Percentiles rank a stretch among this genome's conserved stretches.
These are phyloP conservation scores for Chiua virens DNA, from an alignment of 768 basidiomycete species.

Conservation along the genomic window DNA sequence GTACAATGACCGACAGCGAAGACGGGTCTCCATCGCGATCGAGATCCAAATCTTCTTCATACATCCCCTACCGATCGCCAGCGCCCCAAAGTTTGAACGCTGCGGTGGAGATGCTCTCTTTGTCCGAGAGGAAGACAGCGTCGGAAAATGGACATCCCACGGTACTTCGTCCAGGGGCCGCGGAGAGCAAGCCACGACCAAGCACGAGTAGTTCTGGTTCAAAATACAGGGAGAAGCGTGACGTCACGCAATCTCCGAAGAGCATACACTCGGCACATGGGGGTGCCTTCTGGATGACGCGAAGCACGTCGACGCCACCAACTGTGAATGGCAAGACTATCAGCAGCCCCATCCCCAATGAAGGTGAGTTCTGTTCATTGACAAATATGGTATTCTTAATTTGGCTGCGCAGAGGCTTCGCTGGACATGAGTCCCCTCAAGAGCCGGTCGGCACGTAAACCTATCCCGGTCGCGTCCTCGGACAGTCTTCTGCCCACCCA, in stretches of 20 bases:
- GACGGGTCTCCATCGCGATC: conserved; percentile 45
- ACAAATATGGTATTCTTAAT: background rate
- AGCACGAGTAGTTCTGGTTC: conserved; percentile 31
- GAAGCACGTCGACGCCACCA: conserved; percentile 38
- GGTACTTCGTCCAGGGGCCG: conserved; percentile 13
- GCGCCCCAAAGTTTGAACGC: conserved; percentile 72
- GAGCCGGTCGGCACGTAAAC: conserved; percentile 57
- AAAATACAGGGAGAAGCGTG: conserved; percentile 31
- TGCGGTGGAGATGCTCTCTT: conserved; percentile 61
- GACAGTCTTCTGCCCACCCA: conserved; percentile 21
- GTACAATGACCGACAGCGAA: conserved; percentile 28
- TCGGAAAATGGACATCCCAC: conserved; percentile 29
- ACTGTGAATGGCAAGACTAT: conserved; percentile 64
- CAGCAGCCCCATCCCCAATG: conserved; percentile 67
- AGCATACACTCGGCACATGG: conserved; percentile 40
- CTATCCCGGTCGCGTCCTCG: conserved; percentile 56
- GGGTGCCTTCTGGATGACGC: conserved; percentile 33
- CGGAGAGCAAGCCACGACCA: conserved; percentile 31
- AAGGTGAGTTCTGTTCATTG: conserved; percentile 43
- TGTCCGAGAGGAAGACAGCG: conserved; percentile 29
- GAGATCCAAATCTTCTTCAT: conserved; percentile 54
- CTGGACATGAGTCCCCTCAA: conserved; percentile 75
- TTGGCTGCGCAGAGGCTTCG: conserved; percentile 51
- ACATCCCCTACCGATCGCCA: conserved; percentile 53
- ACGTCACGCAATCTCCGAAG: conserved; percentile 44